phyloP scores from a whole-genome alignment of 352 stramenopile species.

The Phytopythium mirpurense region DNA sequence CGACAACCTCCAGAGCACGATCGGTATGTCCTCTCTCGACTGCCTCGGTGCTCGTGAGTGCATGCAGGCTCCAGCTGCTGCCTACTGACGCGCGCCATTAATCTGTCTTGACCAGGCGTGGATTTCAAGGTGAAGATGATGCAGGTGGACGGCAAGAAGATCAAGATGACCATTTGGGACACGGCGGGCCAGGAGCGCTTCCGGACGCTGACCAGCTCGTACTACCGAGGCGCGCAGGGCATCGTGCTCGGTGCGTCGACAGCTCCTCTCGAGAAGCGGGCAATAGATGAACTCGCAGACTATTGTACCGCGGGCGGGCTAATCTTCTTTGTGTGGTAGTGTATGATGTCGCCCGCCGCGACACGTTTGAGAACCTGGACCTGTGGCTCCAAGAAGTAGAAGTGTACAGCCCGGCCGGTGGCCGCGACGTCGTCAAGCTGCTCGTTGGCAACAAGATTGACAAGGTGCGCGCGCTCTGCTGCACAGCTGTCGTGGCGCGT shows the following conservation, averaged over 20 bases:
- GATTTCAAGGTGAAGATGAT: slow-evolving; percentile 99
- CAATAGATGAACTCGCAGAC: background rate
- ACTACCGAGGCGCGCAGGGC: slow-evolving; percentile 96
- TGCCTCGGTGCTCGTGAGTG: background rate
- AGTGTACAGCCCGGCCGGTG: slow-evolving; percentile 93
- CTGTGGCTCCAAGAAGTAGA: slow-evolving; percentile 98
- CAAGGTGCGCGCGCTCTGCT: slow-evolving; percentile 36
- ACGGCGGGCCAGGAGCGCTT: slow-evolving; percentile 98
- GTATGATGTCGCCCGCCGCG: slow-evolving; percentile 95
- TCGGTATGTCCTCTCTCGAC: slow-evolving; percentile 78
- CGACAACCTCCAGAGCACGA: slow-evolving; percentile 97
- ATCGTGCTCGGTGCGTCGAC: slow-evolving; percentile 89
- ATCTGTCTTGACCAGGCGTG: slow-evolving; percentile 43
- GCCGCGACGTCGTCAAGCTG: slow-evolving; percentile 96
- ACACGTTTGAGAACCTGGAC: slow-evolving; percentile 98
- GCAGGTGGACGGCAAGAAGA: slow-evolving; percentile 92
- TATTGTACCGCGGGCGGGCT: background rate
- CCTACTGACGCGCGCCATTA: background rate
- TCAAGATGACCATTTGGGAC: slow-evolving; percentile 99
- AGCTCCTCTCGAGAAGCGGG: too few species aligned
- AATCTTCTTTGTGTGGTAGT: slow-evolving; percentile 34
- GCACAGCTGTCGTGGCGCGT: background rate
- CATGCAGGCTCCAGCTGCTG: slow-evolving; percentile 1
- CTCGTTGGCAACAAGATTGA: slow-evolving; percentile 97
- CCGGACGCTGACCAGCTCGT: slow-evolving; percentile 95